Base-by-base conservation (phyloP, 305 asterid species). In the Rubia tinctorum region DNA sequence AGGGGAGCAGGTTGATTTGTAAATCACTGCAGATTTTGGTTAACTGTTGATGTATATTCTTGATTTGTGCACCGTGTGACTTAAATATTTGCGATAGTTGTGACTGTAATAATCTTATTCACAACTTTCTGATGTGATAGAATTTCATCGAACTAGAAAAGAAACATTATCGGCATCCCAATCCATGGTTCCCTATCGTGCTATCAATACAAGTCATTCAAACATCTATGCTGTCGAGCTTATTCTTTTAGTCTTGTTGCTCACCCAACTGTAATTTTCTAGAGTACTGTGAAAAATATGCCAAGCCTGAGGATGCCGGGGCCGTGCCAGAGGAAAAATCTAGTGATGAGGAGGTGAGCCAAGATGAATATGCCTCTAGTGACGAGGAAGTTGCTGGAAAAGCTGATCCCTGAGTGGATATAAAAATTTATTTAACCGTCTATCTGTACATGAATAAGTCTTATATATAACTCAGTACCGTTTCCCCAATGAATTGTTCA, bases 381-480 rank as follows among this genome's bases (percentile, higher is more conserved):
- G 96, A 90, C 6, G 97, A 90, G 12, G 96, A 90, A 65, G 78
- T 87, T 75, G 96, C 88, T 51, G 96, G 96, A 27, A 89, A 86
- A 82, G 88, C 84, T 4, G 96, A 89, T 80, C 92, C 92, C 11
- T 92, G 83, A 83, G 73, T 71, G 60, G 79, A 78, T 60, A 63
- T 39, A 68, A 58, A 71, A 76, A 92, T 63, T 75, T 40, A 8
- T 5, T 71, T 72, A 42, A 49, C 79, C 74, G 69, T 76, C 69
- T 79, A 73, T 81, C 72, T 90, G 96, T 90, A 87, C 86, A 90
- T 85, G 80, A 78, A 86, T 80, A 79, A 85, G 80, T 59, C 17
- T 73, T 81, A 76, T 75, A 75, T 70, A 43, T 63, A 66, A 66
- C 68, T 47, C 72, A 60, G 68, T 59, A 78, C 75, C 77, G 73